Evolutionary conservation across 2,329 filamentous ascomycete species (phyloP).

Genomic region (Atkinsonella texensis): DNA sequence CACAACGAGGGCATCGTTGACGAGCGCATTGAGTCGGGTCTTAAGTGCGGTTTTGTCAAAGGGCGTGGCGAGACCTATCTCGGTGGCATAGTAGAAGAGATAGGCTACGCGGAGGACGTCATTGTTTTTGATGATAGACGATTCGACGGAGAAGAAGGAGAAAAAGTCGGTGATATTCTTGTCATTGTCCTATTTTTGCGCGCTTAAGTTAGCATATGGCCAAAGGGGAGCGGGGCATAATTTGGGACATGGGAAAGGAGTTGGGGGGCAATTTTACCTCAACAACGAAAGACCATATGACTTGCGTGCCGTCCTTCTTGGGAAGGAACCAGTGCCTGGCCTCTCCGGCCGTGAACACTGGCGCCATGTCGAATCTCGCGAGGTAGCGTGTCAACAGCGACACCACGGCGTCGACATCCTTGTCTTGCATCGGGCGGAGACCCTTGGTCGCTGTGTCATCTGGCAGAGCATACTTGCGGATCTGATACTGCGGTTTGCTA

Average conservation of each 20-base stretch:
- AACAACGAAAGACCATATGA: slow-evolving; percentile 89
- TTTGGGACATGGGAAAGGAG: neutral
- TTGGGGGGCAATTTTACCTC: slow-evolving; percentile 40
- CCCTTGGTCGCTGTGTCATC: slow-evolving; percentile 60
- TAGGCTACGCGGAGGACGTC: slow-evolving; percentile 79
- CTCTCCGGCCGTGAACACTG: slow-evolving; percentile 69
- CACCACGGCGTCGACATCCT: slow-evolving; percentile 66
- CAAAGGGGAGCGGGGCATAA: neutral
- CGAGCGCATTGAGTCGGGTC: slow-evolving; percentile 65
- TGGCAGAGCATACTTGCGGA: slow-evolving; percentile 76
- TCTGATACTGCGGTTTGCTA: slow-evolving; percentile 76
- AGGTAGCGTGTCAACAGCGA: slow-evolving; percentile 68
- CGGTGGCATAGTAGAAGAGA: slow-evolving; percentile 91
- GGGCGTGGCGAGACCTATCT: slow-evolving; percentile 54
- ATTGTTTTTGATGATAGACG: slow-evolving; percentile 77
- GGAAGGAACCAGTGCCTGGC: slow-evolving; percentile 81
- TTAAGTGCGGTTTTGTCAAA: slow-evolving; percentile 51
- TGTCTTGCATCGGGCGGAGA: slow-evolving; percentile 65
- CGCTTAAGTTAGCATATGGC: neutral
- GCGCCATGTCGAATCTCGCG: slow-evolving; percentile 69
- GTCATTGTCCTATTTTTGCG: slow-evolving; percentile 35
- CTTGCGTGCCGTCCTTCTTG: slow-evolving; percentile 55
- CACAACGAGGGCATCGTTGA: slow-evolving; percentile 76
- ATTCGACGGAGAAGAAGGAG: slow-evolving; percentile 93
- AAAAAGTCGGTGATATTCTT: slow-evolving; percentile 91